A percentile compares a stretch with the other conserved stretches of the same genome.
Conservation (phyloP, 495 filamentous ascomycete species). For the Aspergillus asperescens region DNA sequence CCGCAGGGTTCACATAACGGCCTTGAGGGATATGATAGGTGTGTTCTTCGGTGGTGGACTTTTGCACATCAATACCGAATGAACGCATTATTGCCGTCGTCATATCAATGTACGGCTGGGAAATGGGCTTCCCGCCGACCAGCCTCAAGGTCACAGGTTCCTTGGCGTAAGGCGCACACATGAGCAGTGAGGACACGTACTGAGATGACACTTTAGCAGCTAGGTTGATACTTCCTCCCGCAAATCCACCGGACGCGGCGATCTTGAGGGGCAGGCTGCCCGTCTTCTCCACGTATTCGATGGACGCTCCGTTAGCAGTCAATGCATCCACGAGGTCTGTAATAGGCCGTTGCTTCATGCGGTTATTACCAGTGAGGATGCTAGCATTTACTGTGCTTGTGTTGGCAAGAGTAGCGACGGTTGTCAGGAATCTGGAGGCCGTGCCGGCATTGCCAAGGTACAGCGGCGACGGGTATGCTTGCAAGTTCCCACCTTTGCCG, state of each 20-base stretch:
- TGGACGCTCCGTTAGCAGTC: slow-evolving; percentile 69
- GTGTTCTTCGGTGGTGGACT: slow-evolving; percentile 68
- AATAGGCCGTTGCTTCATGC: slow-evolving; percentile 96
- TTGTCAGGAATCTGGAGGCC: slow-evolving; percentile 91
- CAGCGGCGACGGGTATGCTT: slow-evolving; percentile 67
- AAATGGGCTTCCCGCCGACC: slow-evolving; percentile 92
- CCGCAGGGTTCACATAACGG: slow-evolving; percentile 74
- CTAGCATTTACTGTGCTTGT: slow-evolving; percentile 59
- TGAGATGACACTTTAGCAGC: slow-evolving; percentile 94
- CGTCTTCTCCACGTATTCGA: slow-evolving; percentile 74
- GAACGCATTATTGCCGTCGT: slow-evolving; percentile 95
- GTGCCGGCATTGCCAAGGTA: slow-evolving; percentile 98
- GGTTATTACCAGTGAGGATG: slow-evolving; percentile 84
- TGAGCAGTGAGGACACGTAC: slow-evolving; percentile 92
- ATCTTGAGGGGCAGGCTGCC: slow-evolving; percentile 81
- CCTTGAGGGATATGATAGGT: slow-evolving; percentile 93
- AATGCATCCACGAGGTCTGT: slow-evolving; percentile 91
- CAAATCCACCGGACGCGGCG: slow-evolving; percentile 75
- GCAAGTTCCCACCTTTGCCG: slow-evolving; percentile 80
- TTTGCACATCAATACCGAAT: slow-evolving; percentile 78
- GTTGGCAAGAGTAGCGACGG: slow-evolving; percentile 78
- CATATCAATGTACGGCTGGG: slow-evolving; percentile 97
- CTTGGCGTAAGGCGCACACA: slow-evolving; percentile 96
- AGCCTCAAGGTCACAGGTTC: slow-evolving; percentile 84
- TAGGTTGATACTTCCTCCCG: slow-evolving; percentile 86